phyloP scores from a whole-genome alignment of 2,329 filamentous ascomycete genomes.

The Fusarium luffae region DNA sequence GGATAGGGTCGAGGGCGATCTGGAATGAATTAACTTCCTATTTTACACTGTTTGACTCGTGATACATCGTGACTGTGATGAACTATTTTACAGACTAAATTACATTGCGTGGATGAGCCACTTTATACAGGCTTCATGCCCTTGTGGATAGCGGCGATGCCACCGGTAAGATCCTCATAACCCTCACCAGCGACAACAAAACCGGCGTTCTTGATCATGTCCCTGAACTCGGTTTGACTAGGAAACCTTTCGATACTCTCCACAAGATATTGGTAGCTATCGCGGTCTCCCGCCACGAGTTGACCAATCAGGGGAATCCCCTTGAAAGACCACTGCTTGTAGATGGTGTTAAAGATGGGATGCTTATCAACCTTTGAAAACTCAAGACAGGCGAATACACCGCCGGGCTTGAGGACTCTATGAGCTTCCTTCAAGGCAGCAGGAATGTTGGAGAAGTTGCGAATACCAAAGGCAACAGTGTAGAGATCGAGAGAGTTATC shows the following conservation, averaged over 20 bases:
- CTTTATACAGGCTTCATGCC: slow-evolving; percentile 80
- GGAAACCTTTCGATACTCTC: slow-evolving; percentile 98
- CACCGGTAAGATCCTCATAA: slow-evolving; percentile 91
- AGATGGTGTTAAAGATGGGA: slow-evolving; percentile 82
- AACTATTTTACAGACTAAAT: slow-evolving; percentile 35
- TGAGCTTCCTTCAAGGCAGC: slow-evolving; percentile 84
- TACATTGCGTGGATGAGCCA: slow-evolving; percentile 34
- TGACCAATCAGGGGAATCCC: slow-evolving; percentile 97
- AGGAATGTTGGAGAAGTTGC: slow-evolving; percentile 95
- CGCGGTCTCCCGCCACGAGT: slow-evolving; percentile 90
- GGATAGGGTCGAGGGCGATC: slow-evolving; percentile 32
- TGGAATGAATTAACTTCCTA: slow-evolving; percentile 42
- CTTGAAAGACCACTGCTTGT: slow-evolving; percentile 95
- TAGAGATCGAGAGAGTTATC: slow-evolving; percentile 87
- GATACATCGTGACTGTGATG: slow-evolving; percentile 20
- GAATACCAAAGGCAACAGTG: slow-evolving; percentile 96
- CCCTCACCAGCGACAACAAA: slow-evolving; percentile 85
- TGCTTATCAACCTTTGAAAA: slow-evolving; percentile 86
- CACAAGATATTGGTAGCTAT: slow-evolving; percentile 98
- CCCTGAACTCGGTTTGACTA: slow-evolving; percentile 82
- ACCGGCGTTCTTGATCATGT: slow-evolving; percentile 85
- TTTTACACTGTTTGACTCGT: slow-evolving; percentile 40
- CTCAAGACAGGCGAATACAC: slow-evolving; percentile 95
- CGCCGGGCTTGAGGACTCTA: slow-evolving; percentile 91
- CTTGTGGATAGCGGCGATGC: slow-evolving; percentile 96